A percentile compares a stretch with the other conserved stretches of the same genome.
These are phyloP conservation scores for Sporothrix brunneoviolacea DNA, from an alignment of 2,329 filamentous ascomycete genomes.

Conservation along the genomic window DNA sequence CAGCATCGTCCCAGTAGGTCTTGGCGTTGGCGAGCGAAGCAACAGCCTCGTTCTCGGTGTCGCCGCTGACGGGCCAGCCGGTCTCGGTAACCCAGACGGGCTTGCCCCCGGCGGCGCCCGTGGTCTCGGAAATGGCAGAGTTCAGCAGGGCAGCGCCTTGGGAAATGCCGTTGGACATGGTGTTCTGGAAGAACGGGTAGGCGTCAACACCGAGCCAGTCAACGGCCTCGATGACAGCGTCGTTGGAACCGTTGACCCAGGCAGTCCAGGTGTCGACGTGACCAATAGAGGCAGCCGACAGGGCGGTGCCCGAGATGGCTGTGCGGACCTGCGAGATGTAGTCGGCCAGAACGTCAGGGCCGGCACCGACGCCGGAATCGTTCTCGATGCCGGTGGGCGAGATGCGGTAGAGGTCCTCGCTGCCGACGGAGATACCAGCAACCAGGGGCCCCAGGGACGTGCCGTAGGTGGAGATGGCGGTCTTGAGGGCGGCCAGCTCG, in stretches of 20 bases:
- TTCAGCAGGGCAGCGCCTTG: constrained; percentile 62
- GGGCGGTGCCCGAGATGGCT: constrained; percentile 55
- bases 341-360: constrained; percentile 53
- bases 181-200: constrained; percentile 78
- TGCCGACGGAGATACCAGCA: constrained; percentile 78
- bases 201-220: constrained; percentile 83
- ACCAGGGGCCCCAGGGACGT: constrained; percentile 58
- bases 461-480: constrained; percentile 64
- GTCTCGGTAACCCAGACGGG: constrained; percentile 83
- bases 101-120: constrained; percentile 56
- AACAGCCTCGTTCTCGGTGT: constrained; percentile 53
- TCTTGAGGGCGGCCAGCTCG: constrained; percentile 65
- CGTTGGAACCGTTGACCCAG: constrained; percentile 68
- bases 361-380: constrained; percentile 52
- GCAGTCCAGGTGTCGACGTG: constrained; percentile 89
- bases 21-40: constrained; percentile 63
- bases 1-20: constrained; percentile 74
- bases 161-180: constrained; percentile 57
- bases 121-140: constrained; percentile 55
- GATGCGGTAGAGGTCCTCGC: constrained; percentile 78
- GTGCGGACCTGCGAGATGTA: constrained; percentile 66
- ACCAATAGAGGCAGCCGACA: constrained; percentile 55
- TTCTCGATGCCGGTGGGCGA: constrained; percentile 62
- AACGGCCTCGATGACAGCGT: constrained; percentile 57
- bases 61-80: constrained; percentile 73